Base-by-base conservation (phyloP, 208 protist genomes). In the Leishmania gerbilli region DNA sequence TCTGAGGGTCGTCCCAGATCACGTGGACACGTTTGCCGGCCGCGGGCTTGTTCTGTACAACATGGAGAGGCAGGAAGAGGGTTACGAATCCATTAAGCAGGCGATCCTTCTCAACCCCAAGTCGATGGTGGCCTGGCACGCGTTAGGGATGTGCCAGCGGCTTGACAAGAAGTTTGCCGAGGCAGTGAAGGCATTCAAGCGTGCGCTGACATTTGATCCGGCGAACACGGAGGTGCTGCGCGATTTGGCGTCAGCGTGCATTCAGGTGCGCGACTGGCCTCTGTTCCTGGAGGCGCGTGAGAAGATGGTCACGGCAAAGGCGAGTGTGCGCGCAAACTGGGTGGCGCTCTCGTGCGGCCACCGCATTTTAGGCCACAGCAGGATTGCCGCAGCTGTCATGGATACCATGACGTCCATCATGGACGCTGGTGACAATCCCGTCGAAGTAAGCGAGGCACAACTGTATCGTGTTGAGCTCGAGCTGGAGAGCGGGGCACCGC, bases 121-220 rank as follows among this genome's bases (percentile, higher is more conserved):
- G 47, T 97, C 89, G 17, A 94, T 96, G 47, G 91, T 98, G 37
- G 97, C 95, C 71, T 99, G 98, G 97, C 98, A 99, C 80, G 97
- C 97, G 9, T 95, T 97, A 47, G 98, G 98, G 34, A 93, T 99
- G 77, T 92, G 97, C 74, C 89, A 98, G 79, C 93, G 96, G 45
- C 77, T 83, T 8, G 97, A 99, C 74, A 92, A 98, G 67, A 97
- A 99, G 85, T 97, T 93, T 82, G 65, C 49, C 7, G 93, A 98
- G 79, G 96, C 97, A 13, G 88, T 98, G 42, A 98, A 98, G 81
- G 98, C 94, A 80, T 99, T 99, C 89, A 93, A 95, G 74, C 88
- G 91, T 15, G 95, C 95, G 9, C 81, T 95, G 40, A 74, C 86
- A 67, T 87, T 87, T 6, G 95, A 97, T 74, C 77, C 88, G 37